A percentile compares a stretch with the other conserved stretches of the same genome.
Conservation (phyloP, 1,139 yeast species). For the Yamadazyma blattariae region DNA sequence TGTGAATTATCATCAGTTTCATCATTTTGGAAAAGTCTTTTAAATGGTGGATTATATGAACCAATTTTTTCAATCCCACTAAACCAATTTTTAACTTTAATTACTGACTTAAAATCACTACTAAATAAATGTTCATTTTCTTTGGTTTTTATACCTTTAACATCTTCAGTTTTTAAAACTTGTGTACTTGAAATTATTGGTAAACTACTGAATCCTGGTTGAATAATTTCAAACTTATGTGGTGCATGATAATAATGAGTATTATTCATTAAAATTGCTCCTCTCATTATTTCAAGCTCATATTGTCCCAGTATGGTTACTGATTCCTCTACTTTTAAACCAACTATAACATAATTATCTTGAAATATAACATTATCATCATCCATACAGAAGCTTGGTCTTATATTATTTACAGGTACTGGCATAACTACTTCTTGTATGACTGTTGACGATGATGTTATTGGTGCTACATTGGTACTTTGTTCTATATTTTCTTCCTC, state of each 20-base stretch:
- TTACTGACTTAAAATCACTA: slow-evolving; percentile 40
- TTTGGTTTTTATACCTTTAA: slow-evolving; percentile 19
- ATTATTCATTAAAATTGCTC: slow-evolving; percentile 57
- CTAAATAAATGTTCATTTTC: slow-evolving; percentile 33
- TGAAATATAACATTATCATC: slow-evolving; percentile 34
- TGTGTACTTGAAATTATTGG: slow-evolving; percentile 55
- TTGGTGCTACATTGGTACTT: too few species aligned
- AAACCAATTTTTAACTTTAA: slow-evolving; percentile 32
- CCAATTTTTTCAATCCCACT: slow-evolving; percentile 52
- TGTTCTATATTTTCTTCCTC: slow-evolving; percentile 7
- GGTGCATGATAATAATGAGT: slow-evolving; percentile 41
- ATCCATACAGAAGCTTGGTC: slow-evolving; percentile 17
- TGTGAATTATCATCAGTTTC: slow-evolving; percentile 19
- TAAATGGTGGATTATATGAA: slow-evolving; percentile 47
- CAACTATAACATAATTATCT: slow-evolving; percentile 33
- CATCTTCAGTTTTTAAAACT: slow-evolving; percentile 30
- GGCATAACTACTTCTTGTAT: neutral
- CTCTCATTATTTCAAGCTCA: slow-evolving; percentile 50
- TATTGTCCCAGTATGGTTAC: slow-evolving; percentile 62
- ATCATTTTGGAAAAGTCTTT: slow-evolving; percentile 31
- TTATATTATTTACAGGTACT: slow-evolving; percentile 19
- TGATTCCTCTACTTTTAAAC: slow-evolving; percentile 44
- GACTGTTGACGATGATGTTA: too few species aligned
- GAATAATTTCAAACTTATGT: slow-evolving; percentile 33
- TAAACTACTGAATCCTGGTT: slow-evolving; percentile 53